Evolutionary conservation across 2,329 filamentous ascomycete species (phyloP).

Genomic region (Parastagonospora avenae): DNA sequence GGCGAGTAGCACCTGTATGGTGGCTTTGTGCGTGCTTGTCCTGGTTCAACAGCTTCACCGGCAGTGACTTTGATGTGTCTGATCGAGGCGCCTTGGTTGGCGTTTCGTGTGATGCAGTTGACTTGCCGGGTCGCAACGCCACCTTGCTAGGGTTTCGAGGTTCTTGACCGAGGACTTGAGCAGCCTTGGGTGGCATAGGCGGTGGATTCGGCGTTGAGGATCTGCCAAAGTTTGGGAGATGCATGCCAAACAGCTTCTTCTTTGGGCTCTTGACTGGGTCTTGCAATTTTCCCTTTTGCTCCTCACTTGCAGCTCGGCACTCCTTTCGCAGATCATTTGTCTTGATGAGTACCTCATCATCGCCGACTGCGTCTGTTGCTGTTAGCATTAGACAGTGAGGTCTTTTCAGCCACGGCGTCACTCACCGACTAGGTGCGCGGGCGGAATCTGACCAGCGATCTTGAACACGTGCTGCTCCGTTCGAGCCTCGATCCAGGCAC

Average conservation of each 20-base stretch:
- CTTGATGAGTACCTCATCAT: conserved; percentile 18
- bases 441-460: conserved; percentile 38
- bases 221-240: conserved; percentile 32
- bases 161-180: conserved; percentile 42
- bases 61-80: conserved; percentile 33
- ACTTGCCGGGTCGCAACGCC: conserved; percentile 20
- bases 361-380: conserved; percentile 4
- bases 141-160: conserved; percentile 19
- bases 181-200: conserved; percentile 30
- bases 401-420: background rate
- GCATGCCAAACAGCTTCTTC: conserved; percentile 48
- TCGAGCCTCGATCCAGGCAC: conserved; percentile 49
- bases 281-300: conserved; percentile 11
- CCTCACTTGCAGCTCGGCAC: conserved; percentile 19
- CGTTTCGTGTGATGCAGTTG: conserved; percentile 10
- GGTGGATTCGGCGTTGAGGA: conserved; percentile 11
- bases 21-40: conserved; percentile 13
- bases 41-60: conserved; percentile 22
- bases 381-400: background rate
- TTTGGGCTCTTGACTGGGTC: conserved; percentile 44
- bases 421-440: conserved; percentile 27
- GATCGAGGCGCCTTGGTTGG: conserved; percentile 24
- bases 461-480: conserved; percentile 43
- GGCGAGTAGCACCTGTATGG: conserved; percentile 1
- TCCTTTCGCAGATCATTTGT: conserved; percentile 27